phyloP scores from a whole-genome alignment of 2,329 filamentous ascomycete genomes.

The Pseudogymnoascus sp. region DNA sequence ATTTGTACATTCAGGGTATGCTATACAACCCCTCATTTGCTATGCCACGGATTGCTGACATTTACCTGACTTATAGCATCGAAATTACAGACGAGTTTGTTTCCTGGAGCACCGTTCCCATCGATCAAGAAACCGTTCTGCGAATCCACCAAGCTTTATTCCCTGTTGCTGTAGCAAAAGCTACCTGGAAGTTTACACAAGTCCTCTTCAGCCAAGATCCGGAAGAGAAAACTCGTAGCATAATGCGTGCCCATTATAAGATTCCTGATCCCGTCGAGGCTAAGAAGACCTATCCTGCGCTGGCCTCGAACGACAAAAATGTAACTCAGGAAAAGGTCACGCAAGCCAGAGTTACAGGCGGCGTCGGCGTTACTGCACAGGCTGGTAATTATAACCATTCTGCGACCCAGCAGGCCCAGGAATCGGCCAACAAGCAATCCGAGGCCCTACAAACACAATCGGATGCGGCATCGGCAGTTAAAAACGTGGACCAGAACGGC shows the following conservation, averaged over 20 bases:
- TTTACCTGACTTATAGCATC: slow-evolving; percentile 30
- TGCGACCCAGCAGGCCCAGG: not conserved
- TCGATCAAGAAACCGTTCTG: slow-evolving; percentile 38
- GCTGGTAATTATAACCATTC: not conserved
- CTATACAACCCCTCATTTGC: slow-evolving; percentile 4
- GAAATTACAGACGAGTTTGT: slow-evolving; percentile 41
- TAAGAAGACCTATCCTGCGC: not conserved
- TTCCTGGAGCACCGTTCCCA: slow-evolving; percentile 37
- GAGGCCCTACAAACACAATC: slow-evolving; percentile 10
- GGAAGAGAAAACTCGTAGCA: slow-evolving; percentile 32
- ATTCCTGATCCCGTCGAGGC: slow-evolving; percentile 18
- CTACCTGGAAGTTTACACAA: slow-evolving; percentile 43
- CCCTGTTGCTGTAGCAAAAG: slow-evolving; percentile 42
- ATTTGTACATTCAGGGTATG: slow-evolving; percentile 52
- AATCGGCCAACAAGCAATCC: not conserved
- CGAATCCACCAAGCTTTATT: slow-evolving; percentile 42
- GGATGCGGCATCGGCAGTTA: slow-evolving; percentile 8
- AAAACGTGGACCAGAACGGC: slow-evolving; percentile 7
- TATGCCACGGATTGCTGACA: slow-evolving; percentile 18
- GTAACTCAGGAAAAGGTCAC: not conserved
- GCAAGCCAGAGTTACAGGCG: not conserved
- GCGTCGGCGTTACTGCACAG: not conserved
- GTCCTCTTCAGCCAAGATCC: slow-evolving; percentile 39
- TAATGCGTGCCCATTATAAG: slow-evolving; percentile 34
- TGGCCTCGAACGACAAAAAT: not conserved